Evolutionary conservation across 1,139 yeast genomes (phyloP).

Genomic region (Sugiyamaella japonica): DNA sequence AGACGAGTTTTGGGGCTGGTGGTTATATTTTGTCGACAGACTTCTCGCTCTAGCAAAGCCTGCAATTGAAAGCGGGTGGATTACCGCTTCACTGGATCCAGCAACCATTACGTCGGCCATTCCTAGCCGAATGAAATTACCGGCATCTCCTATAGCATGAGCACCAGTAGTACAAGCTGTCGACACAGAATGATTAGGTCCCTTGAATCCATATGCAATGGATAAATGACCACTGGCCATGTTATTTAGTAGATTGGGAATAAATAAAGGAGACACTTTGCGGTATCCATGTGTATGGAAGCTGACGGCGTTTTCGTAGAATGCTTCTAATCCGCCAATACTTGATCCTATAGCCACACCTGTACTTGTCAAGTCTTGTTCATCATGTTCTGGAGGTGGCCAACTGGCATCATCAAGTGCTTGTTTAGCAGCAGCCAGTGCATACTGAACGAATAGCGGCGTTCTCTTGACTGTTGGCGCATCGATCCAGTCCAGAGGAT

Average conservation of each 20-base stretch:
- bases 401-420: slow-evolving; percentile 70
- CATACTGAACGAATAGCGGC: slow-evolving; percentile 77
- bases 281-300: slow-evolving; percentile 59
- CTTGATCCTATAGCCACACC: slow-evolving; percentile 95
- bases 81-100: slow-evolving; percentile 87
- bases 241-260: slow-evolving; percentile 79
- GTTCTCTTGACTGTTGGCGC: slow-evolving; percentile 50
- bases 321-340: slow-evolving; percentile 83
- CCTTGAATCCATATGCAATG: slow-evolving; percentile 69
- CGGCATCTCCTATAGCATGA: slow-evolving; percentile 92
- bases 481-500: slow-evolving; percentile 39
- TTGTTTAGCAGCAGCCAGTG: slow-evolving; percentile 71
- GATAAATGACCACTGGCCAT: slow-evolving; percentile 96
- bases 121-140: slow-evolving; percentile 72
- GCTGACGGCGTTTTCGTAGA: slow-evolving; percentile 57
- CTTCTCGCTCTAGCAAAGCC: slow-evolving; percentile 93
- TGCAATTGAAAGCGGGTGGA: slow-evolving; percentile 84
- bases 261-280: slow-evolving; percentile 78
- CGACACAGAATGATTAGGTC: slow-evolving; percentile 85
- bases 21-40: slow-evolving; percentile 63
- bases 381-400: slow-evolving; percentile 25
- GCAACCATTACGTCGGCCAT: slow-evolving; percentile 87
- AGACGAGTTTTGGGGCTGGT: slow-evolving; percentile 64
- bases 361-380: slow-evolving; percentile 37
- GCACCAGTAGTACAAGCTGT: slow-evolving; percentile 98